phyloP scores from a whole-genome alignment of 202 grass and related monocot species.

The Panicum virgatum region DNA sequence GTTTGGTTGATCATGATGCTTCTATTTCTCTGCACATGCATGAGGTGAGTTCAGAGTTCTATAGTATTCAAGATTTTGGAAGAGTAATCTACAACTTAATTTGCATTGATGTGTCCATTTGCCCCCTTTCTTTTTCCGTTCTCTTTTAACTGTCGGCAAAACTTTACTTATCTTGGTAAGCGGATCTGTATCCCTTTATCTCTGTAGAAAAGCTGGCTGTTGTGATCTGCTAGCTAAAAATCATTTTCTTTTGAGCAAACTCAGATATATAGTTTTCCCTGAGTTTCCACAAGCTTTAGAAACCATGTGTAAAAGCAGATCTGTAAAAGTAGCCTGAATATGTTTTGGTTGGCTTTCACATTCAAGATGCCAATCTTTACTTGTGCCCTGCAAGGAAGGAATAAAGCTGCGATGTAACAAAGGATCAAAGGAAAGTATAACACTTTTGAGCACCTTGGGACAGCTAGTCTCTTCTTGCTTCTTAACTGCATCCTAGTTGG shows the following conservation, averaged over 20 bases:
- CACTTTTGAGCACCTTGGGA: slow-evolving; percentile 66
- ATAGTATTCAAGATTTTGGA: slow-evolving; percentile 24
- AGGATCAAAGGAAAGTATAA: slow-evolving; percentile 71
- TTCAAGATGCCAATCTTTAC: slow-evolving; percentile 69
- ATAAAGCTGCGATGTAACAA: slow-evolving; percentile 65
- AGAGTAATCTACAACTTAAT: slow-evolving; percentile 21
- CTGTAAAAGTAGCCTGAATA: slow-evolving; percentile 45
- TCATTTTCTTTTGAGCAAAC: slow-evolving; percentile 21
- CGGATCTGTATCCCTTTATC: slow-evolving; percentile 24
- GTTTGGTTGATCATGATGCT: background rate
- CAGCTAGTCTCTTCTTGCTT: slow-evolving; percentile 55
- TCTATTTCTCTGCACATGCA: background rate
- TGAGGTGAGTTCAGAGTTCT: slow-evolving; percentile 9
- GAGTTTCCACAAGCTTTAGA: slow-evolving; percentile 24
- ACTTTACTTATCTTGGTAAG: slow-evolving; percentile 29
- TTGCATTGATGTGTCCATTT: background rate
- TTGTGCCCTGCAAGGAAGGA: slow-evolving; percentile 59
- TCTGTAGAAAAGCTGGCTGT: slow-evolving; percentile 27
- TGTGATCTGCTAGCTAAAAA: slow-evolving; percentile 22
- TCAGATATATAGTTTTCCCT: background rate
- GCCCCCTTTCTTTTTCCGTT: background rate
- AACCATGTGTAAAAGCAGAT: slow-evolving; percentile 45
- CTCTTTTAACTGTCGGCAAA: slow-evolving; percentile 4
- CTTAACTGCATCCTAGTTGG: slow-evolving; percentile 45
- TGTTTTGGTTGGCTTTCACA: slow-evolving; percentile 45